Percentiles rank a stretch among this genome's conserved stretches.
Evolutionary conservation across 495 filamentous ascomycete species (phyloP).

Genomic region (Penicillium pancosmium): DNA sequence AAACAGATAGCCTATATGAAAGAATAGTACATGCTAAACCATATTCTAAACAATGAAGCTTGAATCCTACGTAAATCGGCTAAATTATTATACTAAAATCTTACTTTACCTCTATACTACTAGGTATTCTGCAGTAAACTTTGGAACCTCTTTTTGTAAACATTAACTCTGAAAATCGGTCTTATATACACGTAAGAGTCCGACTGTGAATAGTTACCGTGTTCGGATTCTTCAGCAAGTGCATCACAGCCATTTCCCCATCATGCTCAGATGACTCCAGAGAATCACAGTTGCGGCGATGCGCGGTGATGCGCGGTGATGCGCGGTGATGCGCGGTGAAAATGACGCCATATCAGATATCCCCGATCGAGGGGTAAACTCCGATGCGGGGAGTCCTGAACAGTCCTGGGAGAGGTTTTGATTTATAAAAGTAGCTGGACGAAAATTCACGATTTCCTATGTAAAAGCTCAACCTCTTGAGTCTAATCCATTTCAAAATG

Average conservation of each 20-base stretch:
- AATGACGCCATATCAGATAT: neutral
- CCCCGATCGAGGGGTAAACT: neutral
- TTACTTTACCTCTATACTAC: too few relatives aligned
- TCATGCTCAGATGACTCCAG: neutral
- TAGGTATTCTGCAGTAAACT: neutral
- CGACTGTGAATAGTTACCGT: neutral
- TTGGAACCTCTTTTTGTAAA: neutral
- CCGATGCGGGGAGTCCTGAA: neutral
- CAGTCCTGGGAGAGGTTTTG: neutral
- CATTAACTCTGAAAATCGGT: neutral
- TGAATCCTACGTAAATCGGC: too few relatives aligned
- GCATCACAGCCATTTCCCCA: neutral
- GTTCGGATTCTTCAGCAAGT: neutral
- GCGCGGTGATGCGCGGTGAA: neutral
- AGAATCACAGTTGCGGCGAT: neutral
- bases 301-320: constrained; percentile 14
- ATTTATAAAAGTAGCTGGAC: neutral
- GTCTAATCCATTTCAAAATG: neutral
- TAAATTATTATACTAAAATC: too few relatives aligned
- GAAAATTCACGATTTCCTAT: neutral
- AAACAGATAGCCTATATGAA: neutral
- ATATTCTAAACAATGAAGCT: too few relatives aligned
- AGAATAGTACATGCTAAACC: neutral
- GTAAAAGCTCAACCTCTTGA: neutral
- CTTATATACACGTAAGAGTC: neutral